phyloP scores from a whole-genome alignment of 2,329 filamentous ascomycete genomes.

The Cordyceps javanica region DNA sequence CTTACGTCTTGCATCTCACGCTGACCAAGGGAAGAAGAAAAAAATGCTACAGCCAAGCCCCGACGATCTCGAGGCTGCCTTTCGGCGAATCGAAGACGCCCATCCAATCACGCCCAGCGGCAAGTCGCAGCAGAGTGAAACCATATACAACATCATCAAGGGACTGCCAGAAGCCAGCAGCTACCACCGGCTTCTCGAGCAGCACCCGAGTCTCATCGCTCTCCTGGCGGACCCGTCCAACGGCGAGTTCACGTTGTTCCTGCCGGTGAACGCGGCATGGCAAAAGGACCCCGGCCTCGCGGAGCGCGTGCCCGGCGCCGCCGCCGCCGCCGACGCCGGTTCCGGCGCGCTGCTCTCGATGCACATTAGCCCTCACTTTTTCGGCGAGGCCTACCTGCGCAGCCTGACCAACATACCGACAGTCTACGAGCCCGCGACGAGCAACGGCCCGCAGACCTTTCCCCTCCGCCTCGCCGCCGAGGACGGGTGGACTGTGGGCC shows the following conservation, averaged over 20 bases:
- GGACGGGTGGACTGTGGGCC: neutral
- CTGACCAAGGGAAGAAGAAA: too few species aligned
- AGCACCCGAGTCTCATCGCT: neutral
- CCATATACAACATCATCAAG: constrained; percentile 1
- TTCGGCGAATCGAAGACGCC: neutral
- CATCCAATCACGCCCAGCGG: neutral
- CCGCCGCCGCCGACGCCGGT: too few species aligned
- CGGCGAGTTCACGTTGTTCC: constrained; percentile 1
- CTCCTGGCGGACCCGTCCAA: neutral
- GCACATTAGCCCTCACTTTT: neutral
- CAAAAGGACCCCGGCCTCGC: neutral
- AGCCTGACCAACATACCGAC: neutral
- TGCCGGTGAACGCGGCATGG: constrained; percentile 1
- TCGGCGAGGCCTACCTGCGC: neutral
- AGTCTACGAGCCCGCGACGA: neutral
- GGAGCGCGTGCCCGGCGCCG: neutral
- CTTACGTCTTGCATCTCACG: too few species aligned
- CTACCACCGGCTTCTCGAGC: neutral
- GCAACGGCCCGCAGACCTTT: neutral
- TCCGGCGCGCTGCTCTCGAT: neutral
- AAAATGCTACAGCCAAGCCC: neutral
- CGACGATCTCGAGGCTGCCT: neutral
- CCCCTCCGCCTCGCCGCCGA: neutral
- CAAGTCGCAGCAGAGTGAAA: neutral
- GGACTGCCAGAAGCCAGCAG: neutral